A percentile compares a stretch with the other conserved stretches of the same genome.
Evolutionary conservation across 495 filamentous ascomycete species (phyloP).

Genomic region (Staphylotrichum tortipilum): DNA sequence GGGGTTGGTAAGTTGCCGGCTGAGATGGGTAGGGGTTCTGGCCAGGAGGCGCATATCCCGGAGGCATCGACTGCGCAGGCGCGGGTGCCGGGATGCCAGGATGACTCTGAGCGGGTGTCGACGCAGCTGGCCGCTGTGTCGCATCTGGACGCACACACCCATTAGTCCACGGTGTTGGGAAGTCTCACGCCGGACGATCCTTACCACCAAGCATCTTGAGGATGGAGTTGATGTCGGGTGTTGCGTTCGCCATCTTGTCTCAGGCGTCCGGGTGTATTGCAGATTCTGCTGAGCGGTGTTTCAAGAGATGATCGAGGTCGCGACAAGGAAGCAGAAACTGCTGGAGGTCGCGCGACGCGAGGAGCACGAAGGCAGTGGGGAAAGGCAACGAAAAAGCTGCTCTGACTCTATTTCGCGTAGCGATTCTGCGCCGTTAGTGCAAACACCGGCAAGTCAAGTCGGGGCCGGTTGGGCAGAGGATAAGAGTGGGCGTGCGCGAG

Average conservation of each 20-base stretch:
- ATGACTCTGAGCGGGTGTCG: constrained; percentile 38
- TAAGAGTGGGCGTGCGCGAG: too few relatives aligned
- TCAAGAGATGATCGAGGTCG: too few relatives aligned
- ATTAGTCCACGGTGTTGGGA: not conserved
- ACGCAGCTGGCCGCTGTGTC: constrained; percentile 22
- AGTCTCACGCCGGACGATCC: too few relatives aligned
- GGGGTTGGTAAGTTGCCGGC: constrained; percentile 32
- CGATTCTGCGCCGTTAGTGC: too few relatives aligned
- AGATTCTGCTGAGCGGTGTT: too few relatives aligned
- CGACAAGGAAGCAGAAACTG: too few relatives aligned
- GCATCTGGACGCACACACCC: constrained; percentile 14
- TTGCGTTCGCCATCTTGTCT: constrained; percentile 21
- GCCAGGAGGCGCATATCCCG: constrained; percentile 19
- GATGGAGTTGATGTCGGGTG: constrained; percentile 25
- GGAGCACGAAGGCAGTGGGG: too few relatives aligned
- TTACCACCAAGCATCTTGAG: constrained; percentile 18
- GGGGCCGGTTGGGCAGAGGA: too few relatives aligned
- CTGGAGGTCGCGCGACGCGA: too few relatives aligned
- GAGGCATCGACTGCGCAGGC: constrained; percentile 3
- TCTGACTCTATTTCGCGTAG: too few relatives aligned
- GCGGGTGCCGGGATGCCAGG: constrained; percentile 28
- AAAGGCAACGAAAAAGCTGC: too few relatives aligned
- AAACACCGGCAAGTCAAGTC: too few relatives aligned
- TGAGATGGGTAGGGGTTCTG: constrained; percentile 31
- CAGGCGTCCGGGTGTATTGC: not conserved